These are phyloP conservation scores for Cucurbita ficifolia DNA, from an alignment of 306 rosid species.

Conservation along the genomic window DNA sequence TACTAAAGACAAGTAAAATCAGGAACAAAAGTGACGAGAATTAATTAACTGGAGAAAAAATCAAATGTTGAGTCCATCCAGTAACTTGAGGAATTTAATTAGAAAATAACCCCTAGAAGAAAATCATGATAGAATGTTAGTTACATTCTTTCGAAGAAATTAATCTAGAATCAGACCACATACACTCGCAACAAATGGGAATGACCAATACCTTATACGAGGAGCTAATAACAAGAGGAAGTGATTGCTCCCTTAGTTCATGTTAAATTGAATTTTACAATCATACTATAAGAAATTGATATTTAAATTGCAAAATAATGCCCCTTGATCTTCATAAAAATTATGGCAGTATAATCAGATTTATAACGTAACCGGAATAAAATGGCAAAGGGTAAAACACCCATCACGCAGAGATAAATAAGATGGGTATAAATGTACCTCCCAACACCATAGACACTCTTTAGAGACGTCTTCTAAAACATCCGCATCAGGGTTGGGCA, in stretches of 20 bases:
- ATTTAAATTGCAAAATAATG: background rate
- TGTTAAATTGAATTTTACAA: background rate
- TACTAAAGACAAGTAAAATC: background rate
- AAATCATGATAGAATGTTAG: background rate
- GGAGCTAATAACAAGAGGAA: background rate
- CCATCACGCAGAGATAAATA: background rate
- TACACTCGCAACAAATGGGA: background rate
- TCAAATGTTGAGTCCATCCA: background rate
- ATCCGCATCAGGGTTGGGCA: slow-evolving; percentile 72
- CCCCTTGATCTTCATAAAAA: background rate
- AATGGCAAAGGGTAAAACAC: background rate
- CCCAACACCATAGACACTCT: slow-evolving; percentile 94
- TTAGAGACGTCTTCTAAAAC: slow-evolving; percentile 62
- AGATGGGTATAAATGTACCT: slow-evolving; percentile 31
- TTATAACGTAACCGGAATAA: background rate
- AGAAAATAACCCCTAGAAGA: background rate
- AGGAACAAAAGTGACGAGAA: background rate
- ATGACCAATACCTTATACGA: background rate
- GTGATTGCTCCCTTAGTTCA: background rate
- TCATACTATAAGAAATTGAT: too few relatives aligned
- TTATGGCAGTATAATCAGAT: background rate
- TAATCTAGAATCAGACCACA: background rate
- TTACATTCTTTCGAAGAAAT: background rate
- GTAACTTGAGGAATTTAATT: background rate
- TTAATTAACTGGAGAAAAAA: background rate